These are phyloP conservation scores for Diutina catenulata DNA, from an alignment of 1,139 yeast genomes.

Conservation along the genomic window DNA sequence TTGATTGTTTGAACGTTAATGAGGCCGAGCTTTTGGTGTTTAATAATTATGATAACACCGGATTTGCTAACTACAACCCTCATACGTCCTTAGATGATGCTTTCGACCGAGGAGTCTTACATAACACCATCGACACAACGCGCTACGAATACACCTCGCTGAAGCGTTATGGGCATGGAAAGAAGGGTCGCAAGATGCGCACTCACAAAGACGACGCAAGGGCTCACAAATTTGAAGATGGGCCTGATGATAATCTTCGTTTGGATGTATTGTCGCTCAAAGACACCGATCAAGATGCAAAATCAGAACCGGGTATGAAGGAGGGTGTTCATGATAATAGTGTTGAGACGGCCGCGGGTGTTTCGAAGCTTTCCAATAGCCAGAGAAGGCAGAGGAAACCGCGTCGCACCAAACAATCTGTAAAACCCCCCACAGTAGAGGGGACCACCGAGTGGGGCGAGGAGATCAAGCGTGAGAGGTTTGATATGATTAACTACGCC, in stretches of 20 bases:
- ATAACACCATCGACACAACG: conserved; percentile 28
- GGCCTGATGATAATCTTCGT: neutral
- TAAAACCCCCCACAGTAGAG: neutral
- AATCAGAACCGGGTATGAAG: neutral
- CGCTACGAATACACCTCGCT: conserved; percentile 15
- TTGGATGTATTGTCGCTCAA: no score
- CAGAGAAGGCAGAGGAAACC: neutral
- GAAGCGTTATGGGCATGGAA: neutral
- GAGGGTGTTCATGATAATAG: neutral
- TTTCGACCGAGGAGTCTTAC: conserved; percentile 18
- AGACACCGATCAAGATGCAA: neutral
- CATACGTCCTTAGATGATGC: conserved; percentile 14
- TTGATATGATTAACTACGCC: conserved; percentile 37
- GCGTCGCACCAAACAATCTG: neutral
- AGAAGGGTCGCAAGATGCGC: neutral
- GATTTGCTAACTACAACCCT: conserved; percentile 13
- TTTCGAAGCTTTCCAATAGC: neutral
- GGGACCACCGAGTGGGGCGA: neutral
- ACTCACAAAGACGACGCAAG: conserved; percentile 1
- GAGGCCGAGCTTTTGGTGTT: conserved; percentile 39
- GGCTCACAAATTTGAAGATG: conserved; percentile 14
- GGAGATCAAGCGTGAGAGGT: conserved; percentile 18
- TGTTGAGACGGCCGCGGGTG: neutral
- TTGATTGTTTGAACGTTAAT: conserved; percentile 37
- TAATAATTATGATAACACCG: conserved; percentile 21